Evolutionary conservation across 305 asterid genomes (phyloP).

Genomic region (Plantago lanceolata): DNA sequence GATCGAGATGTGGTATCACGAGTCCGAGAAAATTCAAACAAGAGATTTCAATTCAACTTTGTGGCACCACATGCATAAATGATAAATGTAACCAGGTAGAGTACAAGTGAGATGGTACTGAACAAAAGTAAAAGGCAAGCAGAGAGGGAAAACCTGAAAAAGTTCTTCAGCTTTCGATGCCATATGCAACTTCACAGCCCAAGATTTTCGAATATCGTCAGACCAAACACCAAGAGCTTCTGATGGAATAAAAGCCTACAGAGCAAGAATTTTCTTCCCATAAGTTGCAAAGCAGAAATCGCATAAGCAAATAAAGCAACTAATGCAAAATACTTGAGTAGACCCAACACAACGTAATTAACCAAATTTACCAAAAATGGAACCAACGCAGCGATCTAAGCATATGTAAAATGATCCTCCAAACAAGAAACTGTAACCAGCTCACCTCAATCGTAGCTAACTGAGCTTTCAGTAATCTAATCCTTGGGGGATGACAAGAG

Average conservation of each 20-base stretch:
- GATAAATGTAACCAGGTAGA: too few relatives aligned
- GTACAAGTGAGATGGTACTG: too few relatives aligned
- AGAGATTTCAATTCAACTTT: not conserved
- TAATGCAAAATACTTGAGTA: too few relatives aligned
- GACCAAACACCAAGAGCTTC: slow-evolving; percentile 75
- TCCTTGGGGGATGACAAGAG: slow-evolving; percentile 46
- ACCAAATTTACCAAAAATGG: not conserved
- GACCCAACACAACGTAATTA: not conserved
- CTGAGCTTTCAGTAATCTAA: slow-evolving; percentile 63
- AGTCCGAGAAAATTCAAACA: too few relatives aligned
- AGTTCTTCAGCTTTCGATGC: slow-evolving; percentile 64
- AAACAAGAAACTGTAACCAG: slow-evolving; percentile 10
- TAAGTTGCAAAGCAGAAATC: slow-evolving; percentile 14
- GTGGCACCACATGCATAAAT: not conserved
- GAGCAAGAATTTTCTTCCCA: slow-evolving; percentile 20
- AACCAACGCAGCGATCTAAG: not conserved
- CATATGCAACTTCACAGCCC: slow-evolving; percentile 55
- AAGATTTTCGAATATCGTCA: slow-evolving; percentile 50
- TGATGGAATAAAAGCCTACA: slow-evolving; percentile 70
- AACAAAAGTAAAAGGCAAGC: too few relatives aligned
- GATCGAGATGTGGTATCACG: too few relatives aligned
- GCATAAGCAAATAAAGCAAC: not conserved
- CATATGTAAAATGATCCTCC: slow-evolving; percentile 15
- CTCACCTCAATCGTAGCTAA: slow-evolving; percentile 69
- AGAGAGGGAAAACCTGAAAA: slow-evolving; percentile 50